Evolutionary conservation across 176 grass and related monocot genomes (phyloP).

Genomic region (Musa acuminata): DNA sequence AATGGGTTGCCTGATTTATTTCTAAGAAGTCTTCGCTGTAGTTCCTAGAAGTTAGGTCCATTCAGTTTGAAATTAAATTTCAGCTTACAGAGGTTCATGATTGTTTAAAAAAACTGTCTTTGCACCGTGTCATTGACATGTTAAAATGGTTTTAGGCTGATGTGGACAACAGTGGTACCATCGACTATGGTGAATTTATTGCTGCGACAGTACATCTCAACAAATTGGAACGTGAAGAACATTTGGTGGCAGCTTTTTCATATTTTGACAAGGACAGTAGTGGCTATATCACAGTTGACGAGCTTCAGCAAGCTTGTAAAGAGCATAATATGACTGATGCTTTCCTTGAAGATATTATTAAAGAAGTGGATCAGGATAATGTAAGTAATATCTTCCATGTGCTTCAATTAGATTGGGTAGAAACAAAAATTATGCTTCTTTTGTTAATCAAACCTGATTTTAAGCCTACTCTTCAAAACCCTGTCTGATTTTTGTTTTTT

Average conservation of each 20-base stretch:
- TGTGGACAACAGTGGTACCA: slow-evolving; percentile 97
- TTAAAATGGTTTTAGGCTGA: slow-evolving; percentile 64
- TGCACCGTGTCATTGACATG: background rate
- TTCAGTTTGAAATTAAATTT: background rate
- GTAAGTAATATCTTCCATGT: slow-evolving; percentile 36
- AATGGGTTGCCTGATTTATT: too few relatives aligned
- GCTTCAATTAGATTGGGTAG: background rate
- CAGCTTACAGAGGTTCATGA: background rate
- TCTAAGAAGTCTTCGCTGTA: too few relatives aligned
- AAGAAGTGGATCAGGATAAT: slow-evolving; percentile 94
- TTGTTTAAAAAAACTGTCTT: background rate
- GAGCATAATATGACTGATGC: slow-evolving; percentile 99
- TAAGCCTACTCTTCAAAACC: background rate
- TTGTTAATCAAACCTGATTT: background rate
- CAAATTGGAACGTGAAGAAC: slow-evolving; percentile 88
- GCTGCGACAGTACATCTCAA: slow-evolving; percentile 98
- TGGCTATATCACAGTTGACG: slow-evolving; percentile 95
- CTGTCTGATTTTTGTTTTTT: background rate
- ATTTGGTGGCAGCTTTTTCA: slow-evolving; percentile 82
- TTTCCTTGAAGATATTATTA: slow-evolving; percentile 96
- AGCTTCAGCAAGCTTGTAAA: slow-evolving; percentile 85
- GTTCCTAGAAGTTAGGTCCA: background rate
- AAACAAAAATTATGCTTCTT: slow-evolving; percentile 21
- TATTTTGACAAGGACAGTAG: slow-evolving; percentile 98
- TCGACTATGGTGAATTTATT: slow-evolving; percentile 96